Base-by-base conservation (phyloP, 176 grass and related monocot species). In the Musa schizocarpa region DNA sequence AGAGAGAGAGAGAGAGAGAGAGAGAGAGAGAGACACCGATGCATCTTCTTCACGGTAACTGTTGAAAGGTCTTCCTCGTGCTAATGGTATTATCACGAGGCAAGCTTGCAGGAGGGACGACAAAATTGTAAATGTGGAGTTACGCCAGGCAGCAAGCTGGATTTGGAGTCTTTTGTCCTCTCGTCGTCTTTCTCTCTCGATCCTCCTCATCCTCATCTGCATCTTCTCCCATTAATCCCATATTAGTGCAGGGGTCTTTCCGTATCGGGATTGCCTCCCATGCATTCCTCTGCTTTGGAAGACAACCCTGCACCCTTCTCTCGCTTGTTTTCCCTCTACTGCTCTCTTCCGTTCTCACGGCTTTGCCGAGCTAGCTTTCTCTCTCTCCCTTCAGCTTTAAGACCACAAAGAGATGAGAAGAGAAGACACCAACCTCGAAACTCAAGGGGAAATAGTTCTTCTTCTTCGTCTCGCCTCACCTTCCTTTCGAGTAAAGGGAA, bases 121-220 rank as follows among this genome's bases (percentile, higher is more conserved):
- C 10, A 49, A n/a, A 52, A 62, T 50, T 17, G 54, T 49, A 11
- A 76, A 50, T 64, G 61, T 64, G 61, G 2, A 65, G 49, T 22
- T 17, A 52, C 20, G 48, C 61, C 49, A 7, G 61, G 1, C 0
- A 51, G 27, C 61, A 65, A 77, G 75, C 62, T 65, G 21, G 75
- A 51, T 77, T 77, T 65, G 75, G 75, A 65, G 61, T 53, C 65
- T 76, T 76, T 76, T 76, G 73, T 61, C 54, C 34, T 49, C 73
- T 75, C 73, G 48, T 75, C 54, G 25, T 43, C 21, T 14, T 14
- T 48, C 24, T 48, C 8, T 7, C 16, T 53, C 22, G 11, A 20
- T 55, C 53, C 10, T 26, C 23, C 24, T 23, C 25, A 11, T 25
- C 11, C 71, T 55, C 22, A 50, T 51, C 24, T 70, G 17, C 23